These are phyloP conservation scores for Candida wancherniae DNA, from an alignment of 805 yeast genomes.

Conservation along the genomic window DNA sequence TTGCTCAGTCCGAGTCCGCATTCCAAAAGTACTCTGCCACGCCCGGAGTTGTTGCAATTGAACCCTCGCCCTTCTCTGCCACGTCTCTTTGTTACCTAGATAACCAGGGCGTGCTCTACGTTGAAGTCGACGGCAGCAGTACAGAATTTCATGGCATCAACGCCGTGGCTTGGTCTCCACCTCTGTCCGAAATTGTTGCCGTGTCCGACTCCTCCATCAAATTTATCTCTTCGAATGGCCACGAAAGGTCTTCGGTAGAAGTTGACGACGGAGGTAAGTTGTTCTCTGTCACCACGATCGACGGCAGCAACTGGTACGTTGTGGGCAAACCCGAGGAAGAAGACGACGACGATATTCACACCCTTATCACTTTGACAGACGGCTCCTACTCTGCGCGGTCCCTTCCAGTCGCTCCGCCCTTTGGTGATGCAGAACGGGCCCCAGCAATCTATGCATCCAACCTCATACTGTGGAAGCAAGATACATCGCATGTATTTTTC, in stretches of 20 bases:
- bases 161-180: slow-evolving; percentile 9
- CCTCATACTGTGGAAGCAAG: slow-evolving; percentile 39
- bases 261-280: slow-evolving; percentile 16
- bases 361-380: slow-evolving; percentile 4
- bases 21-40: slow-evolving; percentile 1
- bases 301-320: slow-evolving; percentile 17
- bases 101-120: slow-evolving; percentile 9
- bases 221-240: slow-evolving; percentile 1
- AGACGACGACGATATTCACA: slow-evolving; percentile 11
- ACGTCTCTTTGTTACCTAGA: slow-evolving; percentile 15
- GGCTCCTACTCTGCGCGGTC: slow-evolving; percentile 20
- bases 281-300: slow-evolving; percentile 16
- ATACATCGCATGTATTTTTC: slow-evolving; percentile 32
- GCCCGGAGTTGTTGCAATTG: slow-evolving; percentile 13
- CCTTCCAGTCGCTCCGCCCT: slow-evolving; percentile 48
- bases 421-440: slow-evolving; percentile 44
- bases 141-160: background rate
- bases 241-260: slow-evolving; percentile 2
- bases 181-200: slow-evolving; percentile 5
- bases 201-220: slow-evolving; percentile 4
- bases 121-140: slow-evolving; percentile 8
- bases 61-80: slow-evolving; percentile 18
- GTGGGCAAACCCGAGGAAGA: slow-evolving; percentile 10
- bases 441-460: slow-evolving; percentile 41
- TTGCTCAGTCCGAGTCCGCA: background rate